Percentiles rank a stretch among this genome's conserved stretches.
Conservation (phyloP, 352 stramenopile genomes). For the Phytopythium cucurbitacearum region DNA sequence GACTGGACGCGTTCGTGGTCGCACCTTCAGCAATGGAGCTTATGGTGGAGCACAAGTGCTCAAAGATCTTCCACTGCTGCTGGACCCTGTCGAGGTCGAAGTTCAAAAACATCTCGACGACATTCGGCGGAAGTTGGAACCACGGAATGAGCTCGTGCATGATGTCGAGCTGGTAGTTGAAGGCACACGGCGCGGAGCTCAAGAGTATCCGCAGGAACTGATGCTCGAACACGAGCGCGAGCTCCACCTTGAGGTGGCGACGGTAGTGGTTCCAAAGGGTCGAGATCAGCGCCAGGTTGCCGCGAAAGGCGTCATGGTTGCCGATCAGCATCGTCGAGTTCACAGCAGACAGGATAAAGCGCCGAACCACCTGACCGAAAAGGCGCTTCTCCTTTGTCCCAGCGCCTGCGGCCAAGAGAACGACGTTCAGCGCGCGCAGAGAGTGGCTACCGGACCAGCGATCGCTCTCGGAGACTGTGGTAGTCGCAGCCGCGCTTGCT, state of each 20-base stretch:
- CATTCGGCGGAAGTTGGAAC: constrained; percentile 82
- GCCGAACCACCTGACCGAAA: constrained; percentile 75
- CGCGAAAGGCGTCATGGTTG: constrained; percentile 52
- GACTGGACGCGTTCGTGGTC: constrained; percentile 13
- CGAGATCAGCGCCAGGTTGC: constrained; percentile 57
- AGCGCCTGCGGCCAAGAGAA: constrained; percentile 46
- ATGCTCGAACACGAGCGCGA: constrained; percentile 80
- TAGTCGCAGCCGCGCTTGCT: constrained; percentile 24
- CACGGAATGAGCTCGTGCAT: constrained; percentile 75
- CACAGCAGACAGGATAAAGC: constrained; percentile 67
- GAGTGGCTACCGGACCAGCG: constrained; percentile 60
- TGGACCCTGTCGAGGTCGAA: constrained; percentile 86
- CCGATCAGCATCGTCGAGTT: constrained; percentile 63
- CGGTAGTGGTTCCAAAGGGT: constrained; percentile 86
- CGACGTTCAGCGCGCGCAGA: constrained; percentile 67
- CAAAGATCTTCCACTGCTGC: constrained; percentile 84
- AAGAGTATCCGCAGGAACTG: constrained; percentile 73
- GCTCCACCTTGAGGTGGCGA: constrained; percentile 76
- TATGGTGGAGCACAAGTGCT: constrained; percentile 71
- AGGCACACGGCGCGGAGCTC: constrained; percentile 33
- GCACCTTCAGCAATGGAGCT: constrained; percentile 73
- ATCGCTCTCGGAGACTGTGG: constrained; percentile 32
- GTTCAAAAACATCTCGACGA: constrained; percentile 87
- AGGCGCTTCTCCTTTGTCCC: constrained; percentile 47
- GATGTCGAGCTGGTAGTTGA: constrained; percentile 66